Conservation (phyloP, 2,329 filamentous ascomycete genomes). For the Zymoseptoria brevis region DNA sequence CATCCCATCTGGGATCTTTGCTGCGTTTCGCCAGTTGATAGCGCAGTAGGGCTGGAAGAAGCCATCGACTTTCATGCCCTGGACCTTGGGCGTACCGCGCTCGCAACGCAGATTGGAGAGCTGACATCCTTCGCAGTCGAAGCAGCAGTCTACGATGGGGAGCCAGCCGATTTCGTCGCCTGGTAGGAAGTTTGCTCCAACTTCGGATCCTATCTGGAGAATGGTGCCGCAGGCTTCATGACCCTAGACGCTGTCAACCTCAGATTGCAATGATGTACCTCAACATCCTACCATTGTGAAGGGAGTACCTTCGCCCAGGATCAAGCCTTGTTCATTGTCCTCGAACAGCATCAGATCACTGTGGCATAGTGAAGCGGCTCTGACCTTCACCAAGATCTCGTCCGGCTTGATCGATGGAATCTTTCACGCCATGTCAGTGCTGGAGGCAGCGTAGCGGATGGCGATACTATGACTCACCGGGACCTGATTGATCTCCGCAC, state of each 20-base stretch:
- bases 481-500: slow-evolving; percentile 11
- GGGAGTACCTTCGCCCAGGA: slow-evolving; percentile 5
- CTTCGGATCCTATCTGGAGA: slow-evolving; percentile 6
- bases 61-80: slow-evolving; percentile 14
- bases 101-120: slow-evolving; percentile 12
- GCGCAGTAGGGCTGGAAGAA: slow-evolving; percentile 14
- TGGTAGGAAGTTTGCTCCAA: slow-evolving; percentile 3
- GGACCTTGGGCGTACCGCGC: slow-evolving; percentile 6
- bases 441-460: not conserved
- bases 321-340: slow-evolving; percentile 10
- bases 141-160: slow-evolving; percentile 12
- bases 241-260: slow-evolving; percentile 4
- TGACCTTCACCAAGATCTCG: slow-evolving; percentile 15
- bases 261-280: not conserved
- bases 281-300: slow-evolving; percentile 10
- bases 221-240: slow-evolving; percentile 15
- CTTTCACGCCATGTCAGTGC: not conserved
- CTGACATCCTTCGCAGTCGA: slow-evolving; percentile 14
- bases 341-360: slow-evolving; percentile 17
- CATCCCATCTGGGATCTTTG: slow-evolving; percentile 12
- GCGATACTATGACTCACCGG: slow-evolving; percentile 1
- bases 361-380: slow-evolving; percentile 14
- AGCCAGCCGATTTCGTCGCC: slow-evolving; percentile 15
- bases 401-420: slow-evolving; percentile 10
- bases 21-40: slow-evolving; percentile 13